Evolutionary conservation across 1,284 basidiomycete genomes (phyloP), one percentile per base, ranked within the genome.

Genomic region (Leccinum pachyderme): DNA sequence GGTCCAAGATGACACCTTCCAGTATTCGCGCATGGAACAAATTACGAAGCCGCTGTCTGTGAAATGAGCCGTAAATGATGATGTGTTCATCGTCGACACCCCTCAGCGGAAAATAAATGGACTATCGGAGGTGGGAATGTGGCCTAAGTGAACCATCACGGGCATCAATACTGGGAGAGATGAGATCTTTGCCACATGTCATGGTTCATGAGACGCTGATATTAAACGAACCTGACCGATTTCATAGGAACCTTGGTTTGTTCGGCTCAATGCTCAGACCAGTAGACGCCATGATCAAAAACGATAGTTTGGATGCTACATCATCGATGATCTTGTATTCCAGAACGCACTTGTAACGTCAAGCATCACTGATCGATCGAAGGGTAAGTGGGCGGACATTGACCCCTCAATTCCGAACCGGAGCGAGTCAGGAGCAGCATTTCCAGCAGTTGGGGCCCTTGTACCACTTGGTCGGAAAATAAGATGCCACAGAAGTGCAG

Each of bases 151-250:
- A 29, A 24, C 22, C 13, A 50, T 37, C 41, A 45, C 47, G 56
- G 60, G 27, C 37, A 49, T 63, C 32, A 35, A 43, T n/a, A 1
- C 50, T 39, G 18, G 37, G 45, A 49, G 27, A 54, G 59, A 62
- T 54, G 47, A 61, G 52, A 29, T 47, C 47, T 37, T 5, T 33
- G 13, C 28, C 13, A 37, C 43, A 46, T 37, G 29, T 35, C 32
- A 41, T 1, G 7, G 43, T 32, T 35, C 35, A 28, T 51, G 47
- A 18, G 18, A 18, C 63, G 63, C 54, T 65, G 66, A 68, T 69
- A 67, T 67, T 57, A 64, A n/a, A 5, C 45, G 54, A 45, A 2
- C 53, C 61, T 9, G 3, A 43, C 29, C 48, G 45, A 24, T 37
- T 52, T 47, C 29, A 28, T 43, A 57, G 18, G 25, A 31, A 6